A percentile compares a stretch with the other conserved stretches of the same genome.
These are phyloP conservation scores for Aspergillus saccharolyticus DNA, from an alignment of 495 filamentous ascomycete genomes.

Conservation along the genomic window DNA sequence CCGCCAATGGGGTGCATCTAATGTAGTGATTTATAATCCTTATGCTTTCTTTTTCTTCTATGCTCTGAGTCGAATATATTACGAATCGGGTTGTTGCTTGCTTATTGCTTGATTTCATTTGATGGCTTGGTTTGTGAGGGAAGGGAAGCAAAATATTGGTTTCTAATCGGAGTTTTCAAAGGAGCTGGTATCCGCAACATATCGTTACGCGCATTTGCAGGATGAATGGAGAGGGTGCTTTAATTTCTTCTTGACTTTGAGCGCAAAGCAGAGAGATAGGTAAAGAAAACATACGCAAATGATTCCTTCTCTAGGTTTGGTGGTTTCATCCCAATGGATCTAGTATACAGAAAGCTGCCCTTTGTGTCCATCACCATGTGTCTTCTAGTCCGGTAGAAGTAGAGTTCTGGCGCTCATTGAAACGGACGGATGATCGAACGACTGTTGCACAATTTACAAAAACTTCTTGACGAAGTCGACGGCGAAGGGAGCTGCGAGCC, in stretches of 20 bases:
- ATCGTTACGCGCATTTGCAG: background rate
- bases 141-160: background rate
- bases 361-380: background rate
- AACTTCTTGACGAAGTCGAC: conserved; percentile 72
- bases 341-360: background rate
- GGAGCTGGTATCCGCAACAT: conserved; percentile 12
- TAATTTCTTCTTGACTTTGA: background rate
- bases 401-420: background rate
- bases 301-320: background rate
- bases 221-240: too few species aligned
- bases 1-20: background rate
- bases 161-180: conserved; percentile 10
- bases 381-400: background rate
- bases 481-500: conserved; percentile 70
- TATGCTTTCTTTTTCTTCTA: conserved; percentile 9
- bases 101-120: background rate
- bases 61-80: background rate
- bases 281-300: background rate
- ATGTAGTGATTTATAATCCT: conserved; percentile 8
- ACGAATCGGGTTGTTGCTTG: background rate
- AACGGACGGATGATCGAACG: background rate
- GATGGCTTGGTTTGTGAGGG: background rate
- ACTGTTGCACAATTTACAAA: conserved; percentile 47
- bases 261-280: background rate
- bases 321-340: background rate